These are phyloP conservation scores for Balansia obtecta DNA, from an alignment of 2,329 filamentous ascomycete species.

Conservation along the genomic window DNA sequence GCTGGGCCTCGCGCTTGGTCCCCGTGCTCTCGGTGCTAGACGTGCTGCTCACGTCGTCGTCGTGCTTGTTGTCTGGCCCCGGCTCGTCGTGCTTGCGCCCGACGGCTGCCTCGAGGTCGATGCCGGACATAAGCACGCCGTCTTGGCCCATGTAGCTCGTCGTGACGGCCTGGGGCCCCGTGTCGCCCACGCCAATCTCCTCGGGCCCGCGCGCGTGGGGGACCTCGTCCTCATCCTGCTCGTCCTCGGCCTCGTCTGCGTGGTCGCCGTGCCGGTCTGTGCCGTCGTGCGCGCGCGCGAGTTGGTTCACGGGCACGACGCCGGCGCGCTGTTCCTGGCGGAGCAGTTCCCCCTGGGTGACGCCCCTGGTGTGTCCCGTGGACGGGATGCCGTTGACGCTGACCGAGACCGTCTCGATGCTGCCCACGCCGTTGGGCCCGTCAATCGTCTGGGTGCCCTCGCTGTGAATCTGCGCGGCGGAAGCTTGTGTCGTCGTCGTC, in stretches of 20 bases:
- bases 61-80: slow-evolving; percentile 15
- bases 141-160: slow-evolving; percentile 26
- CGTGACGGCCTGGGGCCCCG: slow-evolving; percentile 54
- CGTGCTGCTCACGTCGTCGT: slow-evolving; percentile 13
- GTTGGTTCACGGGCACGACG: slow-evolving; percentile 57
- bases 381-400: slow-evolving; percentile 58
- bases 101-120: slow-evolving; percentile 49
- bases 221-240: slow-evolving; percentile 41
- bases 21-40: slow-evolving; percentile 21
- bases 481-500: slow-evolving; percentile 6
- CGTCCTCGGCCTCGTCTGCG: slow-evolving; percentile 40
- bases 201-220: slow-evolving; percentile 79
- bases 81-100: slow-evolving; percentile 32
- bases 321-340: slow-evolving; percentile 79
- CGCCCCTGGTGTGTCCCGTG: slow-evolving; percentile 36
- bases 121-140: slow-evolving; percentile 37
- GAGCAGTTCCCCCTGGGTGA: slow-evolving; percentile 74
- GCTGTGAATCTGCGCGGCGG: slow-evolving; percentile 41
- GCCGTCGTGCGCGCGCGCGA: slow-evolving; percentile 37
- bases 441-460: slow-evolving; percentile 73
- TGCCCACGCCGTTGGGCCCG: slow-evolving; percentile 65
- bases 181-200: slow-evolving; percentile 74
- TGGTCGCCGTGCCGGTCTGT: slow-evolving; percentile 28
- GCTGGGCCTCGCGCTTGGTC: slow-evolving; percentile 45
- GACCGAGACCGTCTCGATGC: slow-evolving; percentile 70